These are phyloP conservation scores for Colletotrichum tamarilloi DNA, from an alignment of 2,329 filamentous ascomycete species.

Conservation along the genomic window DNA sequence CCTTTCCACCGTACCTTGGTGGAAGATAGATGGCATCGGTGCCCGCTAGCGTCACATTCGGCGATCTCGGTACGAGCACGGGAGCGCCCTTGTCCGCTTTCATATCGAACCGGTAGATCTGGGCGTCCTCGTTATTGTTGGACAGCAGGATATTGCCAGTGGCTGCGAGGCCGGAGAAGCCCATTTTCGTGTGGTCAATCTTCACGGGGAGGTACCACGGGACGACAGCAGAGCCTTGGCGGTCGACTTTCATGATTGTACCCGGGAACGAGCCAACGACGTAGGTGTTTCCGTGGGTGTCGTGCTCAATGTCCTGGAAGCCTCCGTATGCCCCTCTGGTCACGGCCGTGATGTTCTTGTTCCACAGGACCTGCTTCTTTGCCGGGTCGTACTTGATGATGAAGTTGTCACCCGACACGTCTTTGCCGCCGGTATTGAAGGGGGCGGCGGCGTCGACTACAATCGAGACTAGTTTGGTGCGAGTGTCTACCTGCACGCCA, in stretches of 20 bases:
- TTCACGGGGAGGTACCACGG: conserved; percentile 37
- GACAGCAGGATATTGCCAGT: conserved; percentile 29
- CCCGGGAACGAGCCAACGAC: conserved; percentile 37
- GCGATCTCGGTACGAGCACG: conserved; percentile 32
- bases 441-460: conserved; percentile 36
- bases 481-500: conserved; percentile 35
- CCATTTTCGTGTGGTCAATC: conserved; percentile 27
- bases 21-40: conserved; percentile 48
- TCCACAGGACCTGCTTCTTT: conserved; percentile 36
- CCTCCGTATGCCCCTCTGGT: conserved; percentile 36
- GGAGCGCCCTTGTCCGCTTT: conserved; percentile 30
- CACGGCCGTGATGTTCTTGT: conserved; percentile 35
- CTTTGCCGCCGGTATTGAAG: conserved; percentile 35
- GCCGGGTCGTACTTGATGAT: conserved; percentile 37
- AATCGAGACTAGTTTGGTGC: conserved; percentile 33
- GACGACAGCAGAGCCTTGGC: conserved; percentile 13
- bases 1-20: conserved; percentile 44
- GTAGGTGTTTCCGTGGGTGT: conserved; percentile 37
- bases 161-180: conserved; percentile 37
- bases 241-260: conserved; percentile 36
- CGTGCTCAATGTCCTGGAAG: conserved; percentile 38
- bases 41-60: conserved; percentile 10
- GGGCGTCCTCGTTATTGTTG: conserved; percentile 28
- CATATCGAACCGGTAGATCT: conserved; percentile 37
- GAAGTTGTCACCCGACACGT: conserved; percentile 38